Evolutionary conservation across 1,284 basidiomycete genomes (phyloP).

Genomic region (Cutaneotrichosporon daszewskae): DNA sequence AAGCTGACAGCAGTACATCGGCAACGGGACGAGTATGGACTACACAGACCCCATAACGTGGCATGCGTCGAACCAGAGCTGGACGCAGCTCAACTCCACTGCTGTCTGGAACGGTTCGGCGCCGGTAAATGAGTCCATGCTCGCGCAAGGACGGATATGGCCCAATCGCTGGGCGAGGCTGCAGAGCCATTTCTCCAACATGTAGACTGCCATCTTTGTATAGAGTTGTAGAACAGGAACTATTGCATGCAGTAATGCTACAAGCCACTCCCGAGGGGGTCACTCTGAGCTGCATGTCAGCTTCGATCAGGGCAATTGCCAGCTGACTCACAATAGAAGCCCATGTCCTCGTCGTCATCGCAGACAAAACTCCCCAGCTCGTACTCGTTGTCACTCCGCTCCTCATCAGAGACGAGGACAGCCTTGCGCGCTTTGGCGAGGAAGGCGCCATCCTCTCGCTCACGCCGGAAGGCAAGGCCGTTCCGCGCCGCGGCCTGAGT

Average conservation of each 20-base stretch:
- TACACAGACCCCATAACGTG: constrained; percentile 23
- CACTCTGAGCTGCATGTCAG: constrained; percentile 10
- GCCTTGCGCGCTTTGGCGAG: constrained; percentile 40
- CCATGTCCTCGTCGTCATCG: constrained; percentile 34
- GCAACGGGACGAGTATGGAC: constrained; percentile 27
- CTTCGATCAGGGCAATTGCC: too few species aligned
- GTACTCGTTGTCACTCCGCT: constrained; percentile 40
- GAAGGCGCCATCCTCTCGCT: constrained; percentile 18
- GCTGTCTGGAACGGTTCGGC: too few species aligned
- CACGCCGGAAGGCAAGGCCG: constrained; percentile 30
- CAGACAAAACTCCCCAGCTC: constrained; percentile 42
- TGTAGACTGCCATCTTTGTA: too few species aligned
- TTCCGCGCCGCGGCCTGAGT: constrained; percentile 31
- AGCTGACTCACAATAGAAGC: constrained; percentile 21
- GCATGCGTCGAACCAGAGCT: constrained; percentile 8
- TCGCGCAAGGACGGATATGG: too few species aligned
- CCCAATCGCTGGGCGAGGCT: too few species aligned
- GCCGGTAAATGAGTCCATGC: too few species aligned
- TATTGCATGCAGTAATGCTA: too few species aligned
- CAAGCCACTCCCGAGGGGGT: constrained; percentile 8
- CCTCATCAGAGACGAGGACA: constrained; percentile 39
- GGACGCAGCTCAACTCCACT: too few species aligned
- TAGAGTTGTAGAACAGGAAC: too few species aligned
- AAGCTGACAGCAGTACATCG: constrained; percentile 18
- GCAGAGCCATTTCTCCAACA: too few species aligned